Conservation (phyloP, 495 filamentous ascomycete species). For the Penicillium canescens region DNA sequence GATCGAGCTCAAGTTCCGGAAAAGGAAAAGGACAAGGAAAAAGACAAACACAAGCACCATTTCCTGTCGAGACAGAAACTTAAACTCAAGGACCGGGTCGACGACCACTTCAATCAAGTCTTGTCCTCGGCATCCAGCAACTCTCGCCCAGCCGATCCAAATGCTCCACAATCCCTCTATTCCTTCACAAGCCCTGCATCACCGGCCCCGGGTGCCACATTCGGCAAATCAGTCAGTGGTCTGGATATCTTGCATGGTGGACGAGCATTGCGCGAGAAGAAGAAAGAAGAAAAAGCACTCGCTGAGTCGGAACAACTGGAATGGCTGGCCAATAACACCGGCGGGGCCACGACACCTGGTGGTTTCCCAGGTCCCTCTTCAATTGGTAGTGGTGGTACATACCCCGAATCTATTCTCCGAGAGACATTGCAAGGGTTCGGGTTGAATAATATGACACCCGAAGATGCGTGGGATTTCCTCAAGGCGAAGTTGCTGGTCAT, state of each 20-base stretch:
- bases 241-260: conserved; percentile 85
- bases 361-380: conserved; percentile 42
- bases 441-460: conserved; percentile 76
- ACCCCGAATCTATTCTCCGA: conserved; percentile 38
- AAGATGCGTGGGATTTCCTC: conserved; percentile 96
- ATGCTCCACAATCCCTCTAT: conserved; percentile 82
- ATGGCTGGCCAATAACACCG: conserved; percentile 37
- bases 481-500: conserved; percentile 86
- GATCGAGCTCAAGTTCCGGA: conserved; percentile 34
- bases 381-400: conserved; percentile 24
- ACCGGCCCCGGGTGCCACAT: conserved; percentile 66
- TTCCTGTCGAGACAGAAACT: conserved; percentile 91
- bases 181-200: conserved; percentile 69
- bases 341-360: conserved; percentile 21
- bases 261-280: conserved; percentile 82
- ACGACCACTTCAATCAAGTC: conserved; percentile 69
- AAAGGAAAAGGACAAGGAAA: conserved; percentile 42
- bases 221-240: conserved; percentile 76
- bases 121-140: conserved; percentile 91
- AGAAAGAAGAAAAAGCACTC: conserved; percentile 75
- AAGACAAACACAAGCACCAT: conserved; percentile 73
- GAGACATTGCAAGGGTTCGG: conserved; percentile 62
- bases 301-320: conserved; percentile 46
- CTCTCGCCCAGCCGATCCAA: conserved; percentile 81
- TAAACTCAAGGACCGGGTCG: conserved; percentile 73